These are phyloP conservation scores for Nicotiana tomentosiformis DNA, from an alignment of 257 asterid species.

Conservation along the genomic window DNA sequence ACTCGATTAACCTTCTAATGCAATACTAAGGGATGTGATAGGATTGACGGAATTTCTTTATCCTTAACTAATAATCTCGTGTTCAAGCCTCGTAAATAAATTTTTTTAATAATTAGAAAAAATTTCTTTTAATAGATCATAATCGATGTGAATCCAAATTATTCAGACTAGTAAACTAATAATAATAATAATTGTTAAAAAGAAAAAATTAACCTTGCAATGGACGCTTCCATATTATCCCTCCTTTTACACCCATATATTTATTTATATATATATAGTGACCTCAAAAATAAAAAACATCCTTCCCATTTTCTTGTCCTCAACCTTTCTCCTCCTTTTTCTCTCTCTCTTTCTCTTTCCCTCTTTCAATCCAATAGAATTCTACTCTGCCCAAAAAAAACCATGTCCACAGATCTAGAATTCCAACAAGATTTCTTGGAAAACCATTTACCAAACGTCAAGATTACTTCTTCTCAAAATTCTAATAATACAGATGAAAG, in stretches of 20 bases:
- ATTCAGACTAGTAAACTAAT: too few relatives aligned
- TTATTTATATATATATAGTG: constrained; percentile 9
- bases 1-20: too few relatives aligned
- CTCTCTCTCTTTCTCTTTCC: background rate
- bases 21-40: too few relatives aligned
- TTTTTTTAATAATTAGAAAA: too few relatives aligned
- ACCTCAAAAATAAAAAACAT: background rate
- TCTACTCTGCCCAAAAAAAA: background rate
- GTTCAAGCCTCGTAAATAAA: too few relatives aligned
- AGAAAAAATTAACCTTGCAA: too few relatives aligned
- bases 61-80: too few relatives aligned
- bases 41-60: too few relatives aligned
- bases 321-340: constrained; percentile 13
- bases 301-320: background rate
- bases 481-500: background rate
- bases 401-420: constrained; percentile 48
- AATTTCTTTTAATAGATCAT: too few relatives aligned
- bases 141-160: too few relatives aligned
- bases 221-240: background rate
- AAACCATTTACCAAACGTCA: constrained; percentile 9
- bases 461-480: background rate
- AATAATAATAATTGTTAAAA: too few relatives aligned
- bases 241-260: background rate
- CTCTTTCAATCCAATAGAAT: background rate
- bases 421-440: constrained; percentile 15